Evolutionary conservation across 2,329 filamentous ascomycete species (phyloP), one percentile per base, ranked within the genome.

Genomic region (Teratosphaeria destructans): DNA sequence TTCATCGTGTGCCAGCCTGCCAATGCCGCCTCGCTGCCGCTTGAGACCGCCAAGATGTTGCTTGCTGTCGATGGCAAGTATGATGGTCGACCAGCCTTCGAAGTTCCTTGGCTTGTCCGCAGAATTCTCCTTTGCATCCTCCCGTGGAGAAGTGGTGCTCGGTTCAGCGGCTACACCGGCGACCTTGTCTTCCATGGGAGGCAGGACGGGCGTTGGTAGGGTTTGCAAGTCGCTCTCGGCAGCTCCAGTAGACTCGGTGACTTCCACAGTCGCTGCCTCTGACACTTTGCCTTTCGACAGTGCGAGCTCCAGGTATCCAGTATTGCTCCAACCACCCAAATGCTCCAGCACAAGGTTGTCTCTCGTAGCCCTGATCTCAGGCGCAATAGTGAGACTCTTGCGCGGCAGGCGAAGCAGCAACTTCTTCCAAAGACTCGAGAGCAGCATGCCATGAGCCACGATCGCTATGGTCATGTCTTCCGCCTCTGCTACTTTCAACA

Each of bases 401-500:
- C 73, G 67, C 2, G 76, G 73, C 60, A 89, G 81, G 3, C 82
- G 78, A 12, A 76, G 73, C 7, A 87, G 75, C 14, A 95, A 71
- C 12, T 80, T 78, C 59, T 81, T 79, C 80, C 88, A 86, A 0
- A 96, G 73, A 35, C 84, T 80, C 2, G 83, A 84, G 2, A 96
- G 80, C 49, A 95, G 84, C 62, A 95, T 86, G 16, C 92, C 91
- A 68, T 96, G 92, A 1, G 91, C 87, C 3, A 95, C 87, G 14
- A 95, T 75, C 1, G 84, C 85, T 12, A 90, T 76, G 2, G 78
- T 75, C 6, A 72, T 67, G 11, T 77, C 71, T 43, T 39, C 23
- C 10, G 32, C 29, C 0, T 70, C 64, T 11, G 72, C 27, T 1
- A 7, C 64, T 11, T 76, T 64, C 16, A 87, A 60, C 3, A 88